Evolutionary conservation across 257 asterid genomes (phyloP), one percentile per base, ranked within the genome.

Genomic region (Fraxinus quadrangulata): DNA sequence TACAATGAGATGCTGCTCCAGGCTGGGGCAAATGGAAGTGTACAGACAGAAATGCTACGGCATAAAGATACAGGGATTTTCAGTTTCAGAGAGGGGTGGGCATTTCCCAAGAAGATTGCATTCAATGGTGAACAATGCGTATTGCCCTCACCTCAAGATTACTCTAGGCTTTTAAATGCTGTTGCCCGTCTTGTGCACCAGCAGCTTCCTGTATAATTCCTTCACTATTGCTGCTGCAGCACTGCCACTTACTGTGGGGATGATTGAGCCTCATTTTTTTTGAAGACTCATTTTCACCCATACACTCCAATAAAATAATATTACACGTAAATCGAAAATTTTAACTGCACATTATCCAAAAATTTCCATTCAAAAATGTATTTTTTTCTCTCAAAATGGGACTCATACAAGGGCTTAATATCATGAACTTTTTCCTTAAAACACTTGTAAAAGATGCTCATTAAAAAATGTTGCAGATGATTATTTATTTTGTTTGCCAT

Each of bases 1-100:
- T 93, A 90, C 88, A 93, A 92, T 42, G 97, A 92, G 77, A 76
- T 92, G 95, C 86, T 93, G 30, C 85, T 92, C 39, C 93, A 87
- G 54, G 84, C 87, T 10, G 97, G 98, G 26, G 67, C 45, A 47
- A 81, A 61, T 59, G 98, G 98, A 36, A 87, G 88, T 82, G 96
- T 91, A 19, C 97, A 92, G 82, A 81, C 97, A 36, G 97, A 92
- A 79, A 80, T 92, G 78, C 74, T 92, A 40, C 59, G 91, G 76
- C 78, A 77, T 31, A 91, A 91, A 85, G 92, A 86, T 39, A 56
- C 73, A 1, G 91, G 81, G 37, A 67, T 49, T 13, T 92, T 91
- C 78, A 88, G 89, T 4, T 92, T 91, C 72, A 84, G 77, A 33
- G 87, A 84, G 71, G 97, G 97, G 42, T 92, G 97, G 97, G 91